A percentile compares a stretch with the other conserved stretches of the same genome.
Conservation (phyloP, 441 rosid species). For the Euphorbia neoarborescens region DNA sequence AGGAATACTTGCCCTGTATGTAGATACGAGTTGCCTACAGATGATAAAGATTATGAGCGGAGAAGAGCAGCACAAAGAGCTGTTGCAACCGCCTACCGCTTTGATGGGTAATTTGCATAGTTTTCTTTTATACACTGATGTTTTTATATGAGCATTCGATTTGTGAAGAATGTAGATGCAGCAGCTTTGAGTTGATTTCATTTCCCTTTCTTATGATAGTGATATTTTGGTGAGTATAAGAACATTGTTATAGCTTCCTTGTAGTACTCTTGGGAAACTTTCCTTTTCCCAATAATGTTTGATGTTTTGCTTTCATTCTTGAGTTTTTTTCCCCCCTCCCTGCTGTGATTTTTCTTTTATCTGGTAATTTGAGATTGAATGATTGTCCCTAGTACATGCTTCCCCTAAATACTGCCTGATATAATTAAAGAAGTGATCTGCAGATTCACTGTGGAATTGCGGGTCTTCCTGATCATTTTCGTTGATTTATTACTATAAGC, state of each 20-base stretch:
- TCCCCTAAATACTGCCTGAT: not conserved
- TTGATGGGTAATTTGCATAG: constrained; percentile 24
- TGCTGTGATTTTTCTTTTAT: not conserved
- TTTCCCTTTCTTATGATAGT: constrained; percentile 23
- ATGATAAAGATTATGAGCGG: constrained; percentile 60
- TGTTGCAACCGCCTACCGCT: constrained; percentile 15
- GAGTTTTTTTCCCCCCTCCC: not conserved
- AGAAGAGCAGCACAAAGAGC: constrained; percentile 42
- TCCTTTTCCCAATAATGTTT: constrained; percentile 14
- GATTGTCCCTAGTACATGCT: not conserved
- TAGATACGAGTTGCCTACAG: constrained; percentile 75
- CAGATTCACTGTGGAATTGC: not conserved
- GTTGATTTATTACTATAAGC: not conserved
- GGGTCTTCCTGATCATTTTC: not conserved
- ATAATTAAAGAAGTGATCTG: not conserved
- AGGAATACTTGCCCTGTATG: constrained; percentile 97
- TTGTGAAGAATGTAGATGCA: constrained; percentile 31
- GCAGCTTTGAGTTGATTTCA: constrained; percentile 18
- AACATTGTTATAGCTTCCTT: constrained; percentile 21
- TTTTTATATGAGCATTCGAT: constrained; percentile 22
- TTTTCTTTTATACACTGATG: constrained; percentile 19
- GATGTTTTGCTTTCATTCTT: constrained; percentile 17
- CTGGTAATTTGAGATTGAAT: not conserved
- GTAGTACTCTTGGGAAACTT: constrained; percentile 24
- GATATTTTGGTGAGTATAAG: constrained; percentile 19